phyloP scores from a whole-genome alignment of 1,139 yeast species.

The Yamadazyma triangularis region DNA sequence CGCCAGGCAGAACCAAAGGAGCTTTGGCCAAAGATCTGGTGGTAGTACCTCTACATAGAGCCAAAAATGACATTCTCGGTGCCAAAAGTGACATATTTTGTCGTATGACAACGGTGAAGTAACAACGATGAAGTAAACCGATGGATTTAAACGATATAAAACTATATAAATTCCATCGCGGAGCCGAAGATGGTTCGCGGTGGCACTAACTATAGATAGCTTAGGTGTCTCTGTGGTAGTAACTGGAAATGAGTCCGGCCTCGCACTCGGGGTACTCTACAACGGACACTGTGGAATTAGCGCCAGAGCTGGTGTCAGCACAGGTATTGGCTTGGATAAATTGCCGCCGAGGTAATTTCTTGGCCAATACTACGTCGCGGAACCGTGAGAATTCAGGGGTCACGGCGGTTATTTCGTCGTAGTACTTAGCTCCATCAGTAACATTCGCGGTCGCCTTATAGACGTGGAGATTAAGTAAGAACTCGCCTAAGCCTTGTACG shows the following conservation, averaged over 20 bases:
- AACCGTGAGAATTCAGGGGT: constrained; percentile 57
- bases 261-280: constrained; percentile 73
- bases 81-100: too few relatives aligned
- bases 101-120: too few relatives aligned
- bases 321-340: constrained; percentile 77
- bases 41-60: too few relatives aligned
- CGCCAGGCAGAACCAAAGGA: too few relatives aligned
- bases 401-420: constrained; percentile 63
- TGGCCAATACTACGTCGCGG: constrained; percentile 63
- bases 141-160: too few relatives aligned
- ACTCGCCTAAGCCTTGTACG: constrained; percentile 68
- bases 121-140: too few relatives aligned
- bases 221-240: constrained; percentile 52
- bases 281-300: constrained; percentile 43
- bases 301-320: too few relatives aligned
- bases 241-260: constrained; percentile 74
- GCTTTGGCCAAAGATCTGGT: too few relatives aligned
- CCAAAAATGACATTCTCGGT: too few relatives aligned
- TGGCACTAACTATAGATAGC: not conserved
- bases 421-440: constrained; percentile 57
- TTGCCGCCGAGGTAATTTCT: constrained; percentile 80
- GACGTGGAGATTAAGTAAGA: constrained; percentile 66
- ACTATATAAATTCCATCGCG: not conserved
- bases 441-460: constrained; percentile 76
- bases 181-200: too few relatives aligned